Base-by-base conservation (phyloP, 192 early-diverging fungal species). In the Podila horticola region DNA sequence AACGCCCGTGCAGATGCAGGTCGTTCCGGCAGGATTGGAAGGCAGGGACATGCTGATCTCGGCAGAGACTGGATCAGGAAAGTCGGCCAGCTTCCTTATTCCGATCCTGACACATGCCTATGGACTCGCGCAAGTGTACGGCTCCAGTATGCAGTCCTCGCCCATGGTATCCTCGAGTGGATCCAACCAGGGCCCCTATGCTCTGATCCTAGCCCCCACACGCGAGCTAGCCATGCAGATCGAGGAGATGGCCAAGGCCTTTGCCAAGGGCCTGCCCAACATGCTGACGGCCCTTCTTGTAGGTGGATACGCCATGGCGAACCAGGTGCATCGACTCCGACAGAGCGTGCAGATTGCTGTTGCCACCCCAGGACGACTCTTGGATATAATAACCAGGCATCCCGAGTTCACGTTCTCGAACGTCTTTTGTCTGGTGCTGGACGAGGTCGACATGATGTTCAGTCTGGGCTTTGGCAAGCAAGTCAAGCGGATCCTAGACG, bases 401-500 rank as follows among this genome's bases (percentile, higher is more conserved):
- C 22, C 63, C 7, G 73, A 77, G 26, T 51, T 88, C 11, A 48
- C 61, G 12, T 73, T 86, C 24, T 84, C 74, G 30, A 85, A 74
- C 30, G 68, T 86, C 28, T 84, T 75, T 34, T 85, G 86, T 64
- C 57, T 90, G 8, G 86, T 90, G 3, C 30, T 90, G 29, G 89
- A 90, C 48, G 89, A 90, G 62, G 89, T 86, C 15, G 89, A 90
- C 58, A 72, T 87, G 45, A 90, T 90, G 87, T 84, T 90, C 62
- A 86, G 85, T 36, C 61, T 90, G 51, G 89, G 89, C 33, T 90
- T 90, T 59, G 77, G 75, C 7, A 75, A 74, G 4, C 87, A 90
- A 65, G 68, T 90, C 6, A 75, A 58, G n/a, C 69, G 82, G 29
- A 86, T 90, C 17, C 33, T 90, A 5, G 71, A 79, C n/a, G 76